Conservation (phyloP, 352 stramenopile species). For the Phytophthora sp. region DNA sequence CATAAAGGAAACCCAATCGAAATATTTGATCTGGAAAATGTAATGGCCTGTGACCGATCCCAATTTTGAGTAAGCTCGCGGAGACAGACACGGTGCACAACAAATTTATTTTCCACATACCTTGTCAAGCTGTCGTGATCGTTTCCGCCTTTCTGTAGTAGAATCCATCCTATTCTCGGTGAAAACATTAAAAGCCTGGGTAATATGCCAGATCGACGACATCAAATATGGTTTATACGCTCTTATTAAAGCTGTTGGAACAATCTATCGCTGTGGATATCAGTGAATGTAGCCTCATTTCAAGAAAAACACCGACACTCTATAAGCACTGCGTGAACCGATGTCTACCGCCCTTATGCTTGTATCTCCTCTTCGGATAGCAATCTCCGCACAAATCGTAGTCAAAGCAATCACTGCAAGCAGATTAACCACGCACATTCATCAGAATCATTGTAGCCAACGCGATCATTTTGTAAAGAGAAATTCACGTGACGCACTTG, state of each 20-base stretch:
- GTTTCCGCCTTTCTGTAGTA: too few species aligned
- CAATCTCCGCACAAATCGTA: constrained; percentile 72
- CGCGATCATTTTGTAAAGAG: background rate
- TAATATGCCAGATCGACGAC: background rate
- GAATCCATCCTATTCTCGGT: too few species aligned
- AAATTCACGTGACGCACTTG: constrained; percentile 32
- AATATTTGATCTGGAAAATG: too few species aligned
- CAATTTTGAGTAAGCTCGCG: too few species aligned
- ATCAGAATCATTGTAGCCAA: background rate
- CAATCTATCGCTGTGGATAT: constrained; percentile 20
- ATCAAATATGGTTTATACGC: constrained; percentile 6
- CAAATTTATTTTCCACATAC: too few species aligned
- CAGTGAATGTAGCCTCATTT: constrained; percentile 9
- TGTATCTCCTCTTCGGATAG: constrained; percentile 44
- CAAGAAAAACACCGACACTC: constrained; percentile 19
- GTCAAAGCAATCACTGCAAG: constrained; percentile 74
- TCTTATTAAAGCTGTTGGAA: constrained; percentile 2
- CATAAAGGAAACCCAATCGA: too few species aligned
- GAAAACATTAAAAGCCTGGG: too few species aligned
- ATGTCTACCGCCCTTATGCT: constrained; percentile 47
- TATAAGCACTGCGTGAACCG: constrained; percentile 50
- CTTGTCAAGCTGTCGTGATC: too few species aligned
- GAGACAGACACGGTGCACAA: too few species aligned
- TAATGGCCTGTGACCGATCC: too few species aligned
- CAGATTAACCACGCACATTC: constrained; percentile 9